Percentiles rank a stretch among this genome's conserved stretches.
Evolutionary conservation across 257 asterid species (phyloP).

Genomic region (Pogostemon cablin): DNA sequence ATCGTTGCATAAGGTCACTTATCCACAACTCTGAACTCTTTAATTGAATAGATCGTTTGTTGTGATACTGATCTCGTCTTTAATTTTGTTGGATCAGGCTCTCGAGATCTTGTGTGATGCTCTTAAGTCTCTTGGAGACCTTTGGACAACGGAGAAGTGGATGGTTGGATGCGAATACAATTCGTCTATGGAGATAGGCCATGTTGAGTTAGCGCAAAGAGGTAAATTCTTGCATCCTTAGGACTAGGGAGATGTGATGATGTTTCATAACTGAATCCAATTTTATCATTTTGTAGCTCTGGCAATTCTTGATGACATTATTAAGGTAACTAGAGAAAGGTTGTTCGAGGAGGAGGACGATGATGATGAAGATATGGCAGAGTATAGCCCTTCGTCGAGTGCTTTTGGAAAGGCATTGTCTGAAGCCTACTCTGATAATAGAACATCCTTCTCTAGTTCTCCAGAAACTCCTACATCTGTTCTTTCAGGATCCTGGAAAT

Average conservation of each 20-base stretch:
- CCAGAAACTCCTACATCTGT: constrained; percentile 94
- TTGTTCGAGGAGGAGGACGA: constrained; percentile 70
- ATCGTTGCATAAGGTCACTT: constrained; percentile 60
- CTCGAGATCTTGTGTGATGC: constrained; percentile 59
- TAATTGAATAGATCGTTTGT: neutral
- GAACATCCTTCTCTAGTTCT: constrained; percentile 48
- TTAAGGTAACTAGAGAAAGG: constrained; percentile 68
- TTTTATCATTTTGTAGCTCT: constrained; percentile 43
- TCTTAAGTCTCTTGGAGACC: constrained; percentile 69
- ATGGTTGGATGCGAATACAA: constrained; percentile 58
- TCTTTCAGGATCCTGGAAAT: constrained; percentile 51
- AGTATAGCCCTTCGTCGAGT: constrained; percentile 42
- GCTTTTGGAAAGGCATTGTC: constrained; percentile 55
- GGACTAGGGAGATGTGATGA: neutral
- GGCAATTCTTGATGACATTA: constrained; percentile 68
- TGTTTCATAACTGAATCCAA: neutral
- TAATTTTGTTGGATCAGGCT: constrained; percentile 45
- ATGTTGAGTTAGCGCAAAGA: constrained; percentile 50
- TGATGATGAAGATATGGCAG: constrained; percentile 58
- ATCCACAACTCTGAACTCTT: neutral
- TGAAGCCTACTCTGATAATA: constrained; percentile 50
- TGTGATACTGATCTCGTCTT: neutral
- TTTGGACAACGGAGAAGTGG: constrained; percentile 82
- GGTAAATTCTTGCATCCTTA: constrained; percentile 35
- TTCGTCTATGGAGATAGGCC: constrained; percentile 43